Base-by-base conservation (phyloP, 495 filamentous ascomycete genomes). In the Lasiosphaeria miniovina region DNA sequence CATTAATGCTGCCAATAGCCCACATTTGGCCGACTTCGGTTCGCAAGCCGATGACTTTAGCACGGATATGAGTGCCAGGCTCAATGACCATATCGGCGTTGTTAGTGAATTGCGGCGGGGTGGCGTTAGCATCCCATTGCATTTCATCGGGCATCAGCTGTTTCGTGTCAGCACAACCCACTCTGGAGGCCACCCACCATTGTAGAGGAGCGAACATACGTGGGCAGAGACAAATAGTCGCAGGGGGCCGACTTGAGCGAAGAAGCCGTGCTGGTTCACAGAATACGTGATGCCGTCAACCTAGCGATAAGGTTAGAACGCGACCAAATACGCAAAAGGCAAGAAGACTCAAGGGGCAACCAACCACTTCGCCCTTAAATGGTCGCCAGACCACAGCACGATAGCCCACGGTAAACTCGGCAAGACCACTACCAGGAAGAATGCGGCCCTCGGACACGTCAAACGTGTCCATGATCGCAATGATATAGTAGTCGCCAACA, bases 1-100 rank as follows among this genome's bases (percentile, higher is more conserved):
- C 94, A 77, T 96, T 96, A 70, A 98, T 96, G 40, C 90, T 98
- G 45, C 91, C 95, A 72, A 98, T 96, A 36, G 93, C 94, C 79
- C 88, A 96, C 83, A 98, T 94, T 65, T 88, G 87, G 33, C 88
- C 91, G 49, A 98, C 90, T 67, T 97, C 94, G 54, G 86, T 90
- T 71, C 96, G 84, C 12, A 92, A 88, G 64, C 95, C 95, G 53
- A 96, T 87, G 52, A 98, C 86, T 75, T 96, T 96, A 59, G 97
- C 85, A 14, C 94, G 89, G 63, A 98, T 82, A 69, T 96, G 92
- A 9, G 93, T 92, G 36, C 90, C 92, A 46, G 91, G 91, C 73
- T 96, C 92, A 67, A 98, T 96, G 12, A 93, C 88, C 67, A 92
- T 91, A 54, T 96, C 95, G 52, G 87, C 91, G 67, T 94, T 87